Conservation (phyloP, 345 rosid species). For the Eucalyptus cloeziana region DNA sequence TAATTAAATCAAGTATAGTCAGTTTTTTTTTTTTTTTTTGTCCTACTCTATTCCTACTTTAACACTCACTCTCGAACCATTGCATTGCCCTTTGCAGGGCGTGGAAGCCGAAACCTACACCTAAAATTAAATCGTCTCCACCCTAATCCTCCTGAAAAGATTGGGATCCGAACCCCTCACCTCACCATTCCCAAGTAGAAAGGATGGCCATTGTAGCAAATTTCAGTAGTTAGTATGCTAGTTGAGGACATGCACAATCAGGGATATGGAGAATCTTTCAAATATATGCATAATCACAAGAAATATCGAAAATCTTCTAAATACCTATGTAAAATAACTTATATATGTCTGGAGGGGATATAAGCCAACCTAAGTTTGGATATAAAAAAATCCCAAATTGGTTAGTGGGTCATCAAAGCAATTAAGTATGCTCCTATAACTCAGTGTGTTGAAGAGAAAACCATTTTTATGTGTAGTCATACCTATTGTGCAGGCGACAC, state of each 20-base stretch:
- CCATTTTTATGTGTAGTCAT: neutral
- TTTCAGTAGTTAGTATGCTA: too few relatives aligned
- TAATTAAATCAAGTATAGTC: neutral
- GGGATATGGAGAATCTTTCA: neutral
- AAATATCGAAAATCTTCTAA: neutral
- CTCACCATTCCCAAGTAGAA: too few relatives aligned
- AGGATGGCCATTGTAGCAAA: too few relatives aligned
- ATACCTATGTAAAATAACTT: neutral
- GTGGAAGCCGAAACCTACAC: too few relatives aligned
- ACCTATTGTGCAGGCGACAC: neutral
- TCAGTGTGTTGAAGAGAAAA: neutral
- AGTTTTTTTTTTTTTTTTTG: too few relatives aligned
- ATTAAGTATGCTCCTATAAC: neutral
- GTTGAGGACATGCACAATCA: neutral
- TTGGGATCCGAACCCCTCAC: too few relatives aligned
- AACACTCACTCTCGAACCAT: too few relatives aligned
- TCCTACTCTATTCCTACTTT: too few relatives aligned
- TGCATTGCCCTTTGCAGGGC: too few relatives aligned
- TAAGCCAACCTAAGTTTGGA: neutral
- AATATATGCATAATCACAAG: neutral
- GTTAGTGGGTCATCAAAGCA: neutral
- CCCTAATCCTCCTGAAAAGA: too few relatives aligned
- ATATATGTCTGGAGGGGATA: neutral
- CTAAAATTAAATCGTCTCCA: too few relatives aligned
- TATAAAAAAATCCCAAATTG: neutral